phyloP scores from a whole-genome alignment of 179 eudicot genomes.

The Heliamphora pulchella region DNA sequence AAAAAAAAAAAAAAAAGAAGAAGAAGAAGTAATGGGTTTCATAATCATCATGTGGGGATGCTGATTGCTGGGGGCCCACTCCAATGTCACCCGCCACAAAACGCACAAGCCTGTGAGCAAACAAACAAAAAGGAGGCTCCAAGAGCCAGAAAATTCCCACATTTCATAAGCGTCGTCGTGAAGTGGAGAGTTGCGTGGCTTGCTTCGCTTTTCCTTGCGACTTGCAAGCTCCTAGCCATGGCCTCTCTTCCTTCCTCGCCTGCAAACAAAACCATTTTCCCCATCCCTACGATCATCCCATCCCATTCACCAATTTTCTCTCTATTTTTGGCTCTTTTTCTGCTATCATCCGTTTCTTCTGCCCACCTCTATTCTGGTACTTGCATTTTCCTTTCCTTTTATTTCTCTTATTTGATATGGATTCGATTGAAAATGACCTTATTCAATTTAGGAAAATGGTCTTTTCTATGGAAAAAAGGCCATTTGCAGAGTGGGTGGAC shows the following conservation, averaged over 20 bases:
- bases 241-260: background rate
- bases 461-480: background rate
- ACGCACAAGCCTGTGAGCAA: too few species aligned
- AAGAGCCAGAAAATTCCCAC: background rate
- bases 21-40: too few species aligned
- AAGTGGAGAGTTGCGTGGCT: background rate
- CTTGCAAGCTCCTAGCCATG: background rate
- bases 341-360: background rate
- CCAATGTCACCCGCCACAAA: too few species aligned
- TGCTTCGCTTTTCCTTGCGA: background rate
- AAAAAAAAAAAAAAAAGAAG: too few species aligned
- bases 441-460: background rate
- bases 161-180: background rate
- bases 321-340: background rate
- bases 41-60: too few species aligned
- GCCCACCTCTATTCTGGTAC: constrained; percentile 15
- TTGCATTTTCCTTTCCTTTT: background rate
- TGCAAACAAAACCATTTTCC: background rate
- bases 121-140: background rate
- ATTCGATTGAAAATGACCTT: background rate
- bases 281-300: background rate
- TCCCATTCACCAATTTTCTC: background rate
- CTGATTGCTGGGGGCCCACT: too few species aligned
- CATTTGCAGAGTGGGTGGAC: too few species aligned
- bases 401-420: too few species aligned